These are phyloP conservation scores for Ziziphus jujuba DNA, from an alignment of 306 rosid species.

Conservation along the genomic window DNA sequence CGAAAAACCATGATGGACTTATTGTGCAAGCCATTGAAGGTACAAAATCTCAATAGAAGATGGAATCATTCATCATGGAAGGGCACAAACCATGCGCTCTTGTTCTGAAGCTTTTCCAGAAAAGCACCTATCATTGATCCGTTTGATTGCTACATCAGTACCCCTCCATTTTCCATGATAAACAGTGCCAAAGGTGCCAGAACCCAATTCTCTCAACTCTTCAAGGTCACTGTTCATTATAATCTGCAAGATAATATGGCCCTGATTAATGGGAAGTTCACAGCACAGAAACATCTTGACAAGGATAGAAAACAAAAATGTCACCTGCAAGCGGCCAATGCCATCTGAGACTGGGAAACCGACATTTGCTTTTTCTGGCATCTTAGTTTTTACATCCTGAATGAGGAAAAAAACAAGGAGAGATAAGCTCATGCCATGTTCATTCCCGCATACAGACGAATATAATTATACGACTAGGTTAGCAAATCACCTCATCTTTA, in stretches of 20 bases:
- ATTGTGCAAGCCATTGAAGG: constrained; percentile 6
- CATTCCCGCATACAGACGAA: neutral
- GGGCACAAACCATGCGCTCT: constrained; percentile 75
- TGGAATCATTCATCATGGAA: neutral
- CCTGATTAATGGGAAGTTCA: constrained; percentile 14
- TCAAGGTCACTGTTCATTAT: constrained; percentile 83
- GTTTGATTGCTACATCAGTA: constrained; percentile 87
- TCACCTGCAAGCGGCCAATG: constrained; percentile 79
- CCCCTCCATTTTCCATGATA: constrained; percentile 99
- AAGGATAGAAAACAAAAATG: constrained; percentile 13
- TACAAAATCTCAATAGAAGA: neutral
- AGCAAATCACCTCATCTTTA: constrained; percentile 44
- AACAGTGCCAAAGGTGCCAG: constrained; percentile 91
- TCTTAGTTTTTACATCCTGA: constrained; percentile 57
- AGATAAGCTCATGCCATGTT: neutral
- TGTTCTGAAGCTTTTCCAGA: constrained; percentile 90
- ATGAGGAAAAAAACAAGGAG: neutral
- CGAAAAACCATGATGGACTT: constrained; percentile 9
- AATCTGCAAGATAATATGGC: constrained; percentile 44
- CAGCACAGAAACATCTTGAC: constrained; percentile 19
- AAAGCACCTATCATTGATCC: constrained; percentile 89
- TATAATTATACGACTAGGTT: neutral
- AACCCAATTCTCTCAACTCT: constrained; percentile 78
- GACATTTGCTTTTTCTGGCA: constrained; percentile 51
- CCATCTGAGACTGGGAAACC: constrained; percentile 61